Evolutionary conservation across 2,329 filamentous ascomycete species (phyloP).

Genomic region (Cucurbitaria berberidis): DNA sequence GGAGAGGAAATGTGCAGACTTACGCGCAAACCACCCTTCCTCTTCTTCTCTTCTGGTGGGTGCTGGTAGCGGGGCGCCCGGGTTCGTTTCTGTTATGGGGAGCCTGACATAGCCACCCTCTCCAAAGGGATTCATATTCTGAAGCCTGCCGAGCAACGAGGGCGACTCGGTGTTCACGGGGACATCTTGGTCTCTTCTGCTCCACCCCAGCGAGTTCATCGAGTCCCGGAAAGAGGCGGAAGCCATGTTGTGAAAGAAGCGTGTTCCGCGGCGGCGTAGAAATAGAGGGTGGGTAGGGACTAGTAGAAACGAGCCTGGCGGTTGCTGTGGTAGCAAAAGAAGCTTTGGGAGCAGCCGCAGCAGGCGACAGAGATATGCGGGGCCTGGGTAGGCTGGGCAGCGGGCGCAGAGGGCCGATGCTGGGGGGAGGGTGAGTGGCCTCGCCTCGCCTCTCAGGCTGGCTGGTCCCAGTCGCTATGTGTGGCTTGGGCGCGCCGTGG

Average conservation of each 20-base stretch:
- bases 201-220: slow-evolving; percentile 94
- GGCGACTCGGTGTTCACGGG: slow-evolving; percentile 76
- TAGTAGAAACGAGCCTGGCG: slow-evolving; percentile 19
- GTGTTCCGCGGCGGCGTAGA: slow-evolving; percentile 18
- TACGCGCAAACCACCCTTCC: slow-evolving; percentile 93
- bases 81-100: slow-evolving; percentile 75
- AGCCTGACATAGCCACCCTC: slow-evolving; percentile 87
- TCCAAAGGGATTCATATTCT: slow-evolving; percentile 86
- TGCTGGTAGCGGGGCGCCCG: slow-evolving; percentile 85
- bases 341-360: slow-evolving; percentile 45
- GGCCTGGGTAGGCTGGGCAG: slow-evolving; percentile 23
- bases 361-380: slow-evolving; percentile 43
- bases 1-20: slow-evolving; percentile 58
- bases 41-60: slow-evolving; percentile 88
- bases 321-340: slow-evolving; percentile 18
- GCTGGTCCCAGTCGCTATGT: slow-evolving; percentile 12
- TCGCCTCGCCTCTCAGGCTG: slow-evolving; percentile 9
- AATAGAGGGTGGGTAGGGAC: slow-evolving; percentile 12
- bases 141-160: slow-evolving; percentile 79
- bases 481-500: slow-evolving; percentile 14
- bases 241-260: slow-evolving; percentile 65
- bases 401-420: slow-evolving; percentile 17
- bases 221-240: slow-evolving; percentile 90
- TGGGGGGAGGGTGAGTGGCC: slow-evolving; percentile 2
- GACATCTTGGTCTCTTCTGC: slow-evolving; percentile 77